These are phyloP conservation scores for Cryptococcus sp. DNA, from an alignment of 1,284 basidiomycete genomes.

Conservation along the genomic window DNA sequence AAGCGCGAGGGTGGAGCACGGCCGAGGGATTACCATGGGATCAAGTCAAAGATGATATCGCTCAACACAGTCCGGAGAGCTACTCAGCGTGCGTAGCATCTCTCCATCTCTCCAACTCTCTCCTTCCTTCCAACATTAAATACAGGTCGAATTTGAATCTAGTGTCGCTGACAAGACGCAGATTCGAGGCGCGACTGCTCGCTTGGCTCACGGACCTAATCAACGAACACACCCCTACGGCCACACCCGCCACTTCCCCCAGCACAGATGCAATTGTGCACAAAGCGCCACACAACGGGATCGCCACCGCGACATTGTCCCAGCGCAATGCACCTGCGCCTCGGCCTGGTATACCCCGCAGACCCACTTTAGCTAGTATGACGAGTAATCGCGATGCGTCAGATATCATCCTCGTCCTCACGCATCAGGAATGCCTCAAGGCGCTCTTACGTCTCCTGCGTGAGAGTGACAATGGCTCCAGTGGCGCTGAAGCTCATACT, in stretches of 20 bases:
- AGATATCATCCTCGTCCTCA: constrained; percentile 18
- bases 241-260: constrained; percentile 6
- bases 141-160: too few relatives aligned
- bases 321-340: constrained; percentile 6
- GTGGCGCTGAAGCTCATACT: too few relatives aligned
- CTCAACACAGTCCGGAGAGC: not conserved
- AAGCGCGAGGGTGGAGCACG: constrained; percentile 5
- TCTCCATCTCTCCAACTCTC: not conserved
- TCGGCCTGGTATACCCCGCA: constrained; percentile 9
- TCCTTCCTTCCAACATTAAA: not conserved
- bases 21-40: constrained; percentile 13
- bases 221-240: constrained; percentile 13
- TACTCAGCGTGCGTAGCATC: constrained; percentile 7
- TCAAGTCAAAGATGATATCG: constrained; percentile 4
- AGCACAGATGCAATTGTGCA: too few relatives aligned
- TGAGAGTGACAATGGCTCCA: too few relatives aligned
- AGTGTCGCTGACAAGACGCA: not conserved
- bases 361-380: not conserved
- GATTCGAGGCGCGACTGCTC: constrained; percentile 8
- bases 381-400: constrained; percentile 1
- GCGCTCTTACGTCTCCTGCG: constrained; percentile 4
- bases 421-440: constrained; percentile 22
- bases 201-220: constrained; percentile 15
- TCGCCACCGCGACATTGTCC: not conserved
- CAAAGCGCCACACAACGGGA: not conserved